Evolutionary conservation across 257 asterid genomes (phyloP).

Genomic region (Solanum sejunctum): DNA sequence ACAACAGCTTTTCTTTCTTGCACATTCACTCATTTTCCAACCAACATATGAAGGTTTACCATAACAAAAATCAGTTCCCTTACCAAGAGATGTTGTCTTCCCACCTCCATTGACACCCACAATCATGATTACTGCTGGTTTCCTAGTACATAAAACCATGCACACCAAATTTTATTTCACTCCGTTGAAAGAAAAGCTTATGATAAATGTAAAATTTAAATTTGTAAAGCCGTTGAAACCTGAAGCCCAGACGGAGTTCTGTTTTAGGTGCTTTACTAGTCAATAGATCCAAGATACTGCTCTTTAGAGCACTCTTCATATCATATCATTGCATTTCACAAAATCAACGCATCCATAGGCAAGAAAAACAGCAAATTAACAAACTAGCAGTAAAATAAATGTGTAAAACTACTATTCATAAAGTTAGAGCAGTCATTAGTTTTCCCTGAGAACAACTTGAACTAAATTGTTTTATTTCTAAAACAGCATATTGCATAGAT

Average conservation of each 20-base stretch:
- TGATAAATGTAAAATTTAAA: not conserved
- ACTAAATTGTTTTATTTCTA: not conserved
- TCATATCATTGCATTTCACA: conserved; percentile 2
- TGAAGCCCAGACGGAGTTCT: conserved; percentile 79
- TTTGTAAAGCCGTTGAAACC: conserved; percentile 28
- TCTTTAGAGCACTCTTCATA: conserved; percentile 70
- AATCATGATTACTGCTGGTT: conserved; percentile 89
- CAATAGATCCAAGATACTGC: conserved; percentile 58
- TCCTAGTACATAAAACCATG: conserved; percentile 38
- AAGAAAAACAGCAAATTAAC: not conserved
- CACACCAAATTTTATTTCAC: not conserved
- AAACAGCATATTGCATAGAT: not conserved
- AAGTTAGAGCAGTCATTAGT: not conserved
- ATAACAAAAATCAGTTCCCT: conserved; percentile 7
- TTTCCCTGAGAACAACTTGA: not conserved
- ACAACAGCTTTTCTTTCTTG: not conserved
- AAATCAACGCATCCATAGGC: not conserved
- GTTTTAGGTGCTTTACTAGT: conserved; percentile 76
- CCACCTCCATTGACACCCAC: conserved; percentile 99
- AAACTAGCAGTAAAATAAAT: not conserved
- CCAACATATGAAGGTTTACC: not conserved
- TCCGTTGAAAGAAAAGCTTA: not conserved
- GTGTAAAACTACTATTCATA: not conserved
- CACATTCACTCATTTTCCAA: not conserved
- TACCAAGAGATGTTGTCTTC: conserved; percentile 95